phyloP scores from a whole-genome alignment of 371 early-diverging fungal species.

The Zopfochytrium polystomum region DNA sequence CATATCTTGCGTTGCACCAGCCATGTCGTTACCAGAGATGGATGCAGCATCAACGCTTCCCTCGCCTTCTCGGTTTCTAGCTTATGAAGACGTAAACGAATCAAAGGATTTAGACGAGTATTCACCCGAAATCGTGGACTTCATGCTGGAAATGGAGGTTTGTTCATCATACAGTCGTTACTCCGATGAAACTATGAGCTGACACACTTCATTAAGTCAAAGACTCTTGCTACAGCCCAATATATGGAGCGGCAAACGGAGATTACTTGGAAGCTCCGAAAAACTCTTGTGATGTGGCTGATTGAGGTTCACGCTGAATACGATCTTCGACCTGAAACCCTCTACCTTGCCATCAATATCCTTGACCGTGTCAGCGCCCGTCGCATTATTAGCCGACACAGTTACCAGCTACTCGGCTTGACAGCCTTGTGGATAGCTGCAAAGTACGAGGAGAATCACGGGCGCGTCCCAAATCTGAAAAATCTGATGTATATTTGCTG shows the following conservation, averaged over 20 bases:
- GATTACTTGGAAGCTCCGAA: constrained; percentile 62
- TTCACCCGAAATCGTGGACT: constrained; percentile 28
- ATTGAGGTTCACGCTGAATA: constrained; percentile 66
- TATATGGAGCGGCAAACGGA: constrained; percentile 46
- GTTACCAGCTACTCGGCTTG: constrained; percentile 60
- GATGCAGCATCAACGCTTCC: too few species aligned
- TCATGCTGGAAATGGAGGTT: constrained; percentile 36
- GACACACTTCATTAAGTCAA: neutral
- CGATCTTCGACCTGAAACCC: constrained; percentile 65
- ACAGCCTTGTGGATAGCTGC: constrained; percentile 57
- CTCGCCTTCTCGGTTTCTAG: constrained; percentile 17
- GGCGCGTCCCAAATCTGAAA: constrained; percentile 45
- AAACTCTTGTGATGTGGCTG: constrained; percentile 64
- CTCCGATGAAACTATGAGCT: neutral
- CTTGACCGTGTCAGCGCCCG: constrained; percentile 62
- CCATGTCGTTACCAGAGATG: too few species aligned
- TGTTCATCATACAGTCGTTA: neutral
- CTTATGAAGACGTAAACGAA: constrained; percentile 21
- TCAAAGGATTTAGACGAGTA: constrained; percentile 33
- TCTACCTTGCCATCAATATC: constrained; percentile 65
- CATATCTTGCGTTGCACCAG: too few species aligned
- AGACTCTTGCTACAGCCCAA: neutral
- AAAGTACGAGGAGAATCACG: constrained; percentile 66
- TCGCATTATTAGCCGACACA: constrained; percentile 37
- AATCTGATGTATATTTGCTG: constrained; percentile 34